A percentile compares a stretch with the other conserved stretches of the same genome.
Conservation (phyloP, 2,329 filamentous ascomycete species). For the Phaeosphaeriaceae sp. region DNA sequence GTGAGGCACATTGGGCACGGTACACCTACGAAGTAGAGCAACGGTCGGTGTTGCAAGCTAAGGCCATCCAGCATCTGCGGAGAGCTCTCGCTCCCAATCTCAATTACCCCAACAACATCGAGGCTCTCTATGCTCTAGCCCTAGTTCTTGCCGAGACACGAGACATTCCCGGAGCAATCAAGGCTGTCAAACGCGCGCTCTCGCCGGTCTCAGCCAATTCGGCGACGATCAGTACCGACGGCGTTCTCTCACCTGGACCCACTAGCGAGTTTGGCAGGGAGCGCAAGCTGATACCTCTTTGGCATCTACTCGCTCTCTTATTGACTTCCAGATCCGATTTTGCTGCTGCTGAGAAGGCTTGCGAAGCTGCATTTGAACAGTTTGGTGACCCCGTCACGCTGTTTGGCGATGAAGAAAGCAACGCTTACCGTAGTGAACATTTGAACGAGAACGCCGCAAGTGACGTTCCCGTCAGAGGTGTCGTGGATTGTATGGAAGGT, state of each 20-base stretch:
- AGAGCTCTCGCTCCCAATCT: conserved; percentile 74
- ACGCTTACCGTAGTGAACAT: conserved; percentile 68
- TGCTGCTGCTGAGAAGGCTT: conserved; percentile 78
- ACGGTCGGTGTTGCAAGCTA: conserved; percentile 75
- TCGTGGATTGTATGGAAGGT: conserved; percentile 81
- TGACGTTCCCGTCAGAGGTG: conserved; percentile 47
- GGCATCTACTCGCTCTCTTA: conserved; percentile 88
- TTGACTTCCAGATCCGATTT: conserved; percentile 88
- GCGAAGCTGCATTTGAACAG: conserved; percentile 90
- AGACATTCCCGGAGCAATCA: conserved; percentile 80
- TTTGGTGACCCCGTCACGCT: conserved; percentile 76
- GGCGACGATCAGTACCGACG: conserved; percentile 38
- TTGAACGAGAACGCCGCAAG: conserved; percentile 56
- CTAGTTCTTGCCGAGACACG: conserved; percentile 88
- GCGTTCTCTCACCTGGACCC: conserved; percentile 36
- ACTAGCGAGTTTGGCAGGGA: conserved; percentile 57
- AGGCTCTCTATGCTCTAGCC: conserved; percentile 80
- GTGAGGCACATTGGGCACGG: conserved; percentile 85
- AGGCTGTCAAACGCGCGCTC: conserved; percentile 79
- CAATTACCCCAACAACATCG: conserved; percentile 71
- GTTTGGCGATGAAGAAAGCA: conserved; percentile 67
- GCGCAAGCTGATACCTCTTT: conserved; percentile 75
- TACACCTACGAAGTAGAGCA: conserved; percentile 77
- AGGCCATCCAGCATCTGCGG: conserved; percentile 78
- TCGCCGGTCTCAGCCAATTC: conserved; percentile 57